Evolutionary conservation across 1,284 basidiomycete genomes (phyloP), one percentile per base, ranked within the genome.

Genomic region (Amylostereum areolatum): DNA sequence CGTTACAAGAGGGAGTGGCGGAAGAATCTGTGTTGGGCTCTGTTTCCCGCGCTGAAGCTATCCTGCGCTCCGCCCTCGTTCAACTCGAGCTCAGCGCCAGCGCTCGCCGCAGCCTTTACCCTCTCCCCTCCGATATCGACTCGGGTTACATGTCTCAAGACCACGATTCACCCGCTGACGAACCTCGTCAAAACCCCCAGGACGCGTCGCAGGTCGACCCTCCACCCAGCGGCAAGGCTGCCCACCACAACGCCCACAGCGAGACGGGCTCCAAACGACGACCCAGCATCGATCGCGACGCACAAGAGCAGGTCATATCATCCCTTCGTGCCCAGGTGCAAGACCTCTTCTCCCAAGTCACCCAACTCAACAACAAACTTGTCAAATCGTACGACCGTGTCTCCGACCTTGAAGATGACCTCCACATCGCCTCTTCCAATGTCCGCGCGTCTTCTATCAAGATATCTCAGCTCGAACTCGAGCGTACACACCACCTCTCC

Each of bases 361-460:
- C 85, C 27, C 83, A 89, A 62, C 85, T 98, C 55, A 97, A 98
- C 66, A 72, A 76, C 62, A 97, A 99, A 67, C 87, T 99, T 43
- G 92, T 99, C 53, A 75, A 80, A 49, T 92, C 90, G 2, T 97
- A 97, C 67, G 90, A 95, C 62, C 82, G 90, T 43, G 84, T 96
- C 39, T 93, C 93, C 9, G 87, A 93, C 71, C 78, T 99, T 50
- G 96, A 99, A 66, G 96, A 98, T 64, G 80, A 92, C 54, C 68
- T 97, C 11, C 89, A 93, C 58, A 74, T 86, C 37, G 62, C 81
- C 10, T 79, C 80, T 9, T 69, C 75, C 11, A 76, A 77, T 34
- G 62, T 81, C 41, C 84, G 84, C 8, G 60, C 73, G 11, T 73
- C 82, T 3, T 76, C 80, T 6, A 65, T 83, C 59, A 80, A 84